Percentiles rank a stretch among this genome's conserved stretches.
Evolutionary conservation across 2,329 filamentous ascomycete species (phyloP).

Genomic region (Scytalidium sp.): DNA sequence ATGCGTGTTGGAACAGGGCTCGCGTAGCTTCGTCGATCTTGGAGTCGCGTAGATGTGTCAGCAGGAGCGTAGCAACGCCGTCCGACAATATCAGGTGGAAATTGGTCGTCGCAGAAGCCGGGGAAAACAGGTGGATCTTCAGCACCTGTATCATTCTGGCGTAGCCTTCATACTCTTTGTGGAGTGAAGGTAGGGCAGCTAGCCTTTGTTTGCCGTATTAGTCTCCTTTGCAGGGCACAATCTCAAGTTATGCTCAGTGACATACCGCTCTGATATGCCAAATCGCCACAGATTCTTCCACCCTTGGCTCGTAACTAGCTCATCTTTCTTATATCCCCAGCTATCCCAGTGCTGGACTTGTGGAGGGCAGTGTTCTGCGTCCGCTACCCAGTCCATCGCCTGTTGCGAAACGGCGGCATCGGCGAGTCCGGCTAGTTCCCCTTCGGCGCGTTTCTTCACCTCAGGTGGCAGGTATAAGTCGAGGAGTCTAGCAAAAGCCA

Average conservation of each 20-base stretch:
- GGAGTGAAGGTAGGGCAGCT: too few relatives aligned
- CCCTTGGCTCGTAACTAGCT: conserved; percentile 62
- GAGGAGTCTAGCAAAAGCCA: too few relatives aligned
- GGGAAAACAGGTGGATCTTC: conserved; percentile 25
- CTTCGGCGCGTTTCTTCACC: too few relatives aligned
- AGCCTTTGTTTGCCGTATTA: too few relatives aligned
- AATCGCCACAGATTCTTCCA: conserved; percentile 62
- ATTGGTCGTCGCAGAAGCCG: conserved; percentile 12
- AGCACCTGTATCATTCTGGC: conserved; percentile 59
- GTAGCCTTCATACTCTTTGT: conserved; percentile 46
- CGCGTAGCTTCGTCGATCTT: conserved; percentile 28
- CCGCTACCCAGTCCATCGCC: conserved; percentile 49
- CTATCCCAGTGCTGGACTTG: conserved; percentile 47
- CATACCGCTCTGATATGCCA: conserved; percentile 51
- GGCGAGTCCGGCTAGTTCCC: too few relatives aligned
- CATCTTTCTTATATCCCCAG: conserved; percentile 57
- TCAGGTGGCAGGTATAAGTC: too few relatives aligned
- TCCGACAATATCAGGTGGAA: conserved; percentile 34
- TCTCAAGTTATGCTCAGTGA: conserved; percentile 54
- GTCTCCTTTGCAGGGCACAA: too few relatives aligned
- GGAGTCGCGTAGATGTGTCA: conserved; percentile 35
- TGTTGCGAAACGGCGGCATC: not conserved
- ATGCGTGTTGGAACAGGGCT: conserved; percentile 50
- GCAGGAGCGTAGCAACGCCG: conserved; percentile 52
- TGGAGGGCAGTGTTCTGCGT: conserved; percentile 37